phyloP scores from a whole-genome alignment of 805 yeast species.

The Tetrapisispora phaffii region DNA sequence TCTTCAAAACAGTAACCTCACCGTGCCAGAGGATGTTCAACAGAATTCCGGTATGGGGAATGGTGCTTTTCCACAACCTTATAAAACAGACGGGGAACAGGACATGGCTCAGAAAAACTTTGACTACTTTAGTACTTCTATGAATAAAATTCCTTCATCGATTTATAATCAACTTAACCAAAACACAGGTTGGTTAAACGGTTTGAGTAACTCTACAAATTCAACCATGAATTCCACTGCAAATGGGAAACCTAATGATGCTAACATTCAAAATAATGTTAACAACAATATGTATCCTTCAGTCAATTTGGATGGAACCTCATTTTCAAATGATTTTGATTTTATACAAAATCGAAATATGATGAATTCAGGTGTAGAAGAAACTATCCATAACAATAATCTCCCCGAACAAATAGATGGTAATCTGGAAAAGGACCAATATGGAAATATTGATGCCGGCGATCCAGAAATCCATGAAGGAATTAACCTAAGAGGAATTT shows the following conservation, averaged over 20 bases:
- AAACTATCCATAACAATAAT: neutral
- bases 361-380: neutral
- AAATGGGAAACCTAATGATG: neutral
- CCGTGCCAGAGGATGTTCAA: neutral
- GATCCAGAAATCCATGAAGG: neutral
- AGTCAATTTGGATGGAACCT: no score
- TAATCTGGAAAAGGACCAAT: neutral
- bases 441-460: neutral
- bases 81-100: neutral
- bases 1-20: neutral
- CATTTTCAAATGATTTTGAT: neutral
- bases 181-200: neutral
- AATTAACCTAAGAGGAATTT: conserved; percentile 11
- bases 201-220: neutral
- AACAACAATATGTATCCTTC: neutral
- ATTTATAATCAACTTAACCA: neutral
- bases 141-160: neutral
- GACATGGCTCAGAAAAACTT: neutral
- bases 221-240: neutral
- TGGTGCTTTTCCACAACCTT: neutral
- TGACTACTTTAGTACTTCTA: neutral
- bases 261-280: neutral
- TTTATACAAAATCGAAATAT: neutral
- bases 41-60: neutral
- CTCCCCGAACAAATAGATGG: neutral